A percentile compares a stretch with the other conserved stretches of the same genome.
Conservation (phyloP, 1,284 basidiomycete genomes). For the Ceratobasidium papillatum region DNA sequence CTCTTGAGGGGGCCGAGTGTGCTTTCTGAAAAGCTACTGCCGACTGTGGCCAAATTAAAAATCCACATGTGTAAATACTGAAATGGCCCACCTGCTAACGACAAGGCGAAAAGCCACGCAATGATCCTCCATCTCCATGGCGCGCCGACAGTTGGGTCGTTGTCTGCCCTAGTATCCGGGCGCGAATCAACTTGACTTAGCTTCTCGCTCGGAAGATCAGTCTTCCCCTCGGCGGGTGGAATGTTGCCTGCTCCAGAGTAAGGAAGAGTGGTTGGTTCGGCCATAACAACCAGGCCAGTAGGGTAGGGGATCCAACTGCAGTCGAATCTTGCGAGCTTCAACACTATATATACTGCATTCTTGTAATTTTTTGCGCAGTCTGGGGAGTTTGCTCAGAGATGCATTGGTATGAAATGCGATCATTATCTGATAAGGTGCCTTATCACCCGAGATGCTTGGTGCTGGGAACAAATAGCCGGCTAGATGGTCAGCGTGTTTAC, state of each 20-base stretch:
- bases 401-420: not conserved
- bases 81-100: not conserved
- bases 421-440: not conserved
- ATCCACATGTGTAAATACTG: not conserved
- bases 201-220: not conserved
- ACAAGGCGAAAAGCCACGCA: constrained; percentile 19
- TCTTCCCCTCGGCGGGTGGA: not conserved
- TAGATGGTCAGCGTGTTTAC: no score
- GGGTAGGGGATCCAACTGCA: no score
- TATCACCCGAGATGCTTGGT: not conserved
- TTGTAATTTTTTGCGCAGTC: not conserved
- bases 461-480: not conserved
- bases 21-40: constrained; percentile 14
- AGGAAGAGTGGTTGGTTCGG: not conserved
- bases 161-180: not conserved
- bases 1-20: constrained; percentile 20
- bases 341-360: not conserved
- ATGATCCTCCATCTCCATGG: constrained; percentile 31
- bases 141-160: constrained; percentile 10
- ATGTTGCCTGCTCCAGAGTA: not conserved
- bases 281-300: not conserved
- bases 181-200: not conserved
- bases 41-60: not conserved
- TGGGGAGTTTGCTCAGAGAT: not conserved
- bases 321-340: no score